A percentile compares a stretch with the other conserved stretches of the same genome.
Conservation (phyloP, 2,329 filamentous ascomycete genomes). For the Botrytis cinerea region DNA sequence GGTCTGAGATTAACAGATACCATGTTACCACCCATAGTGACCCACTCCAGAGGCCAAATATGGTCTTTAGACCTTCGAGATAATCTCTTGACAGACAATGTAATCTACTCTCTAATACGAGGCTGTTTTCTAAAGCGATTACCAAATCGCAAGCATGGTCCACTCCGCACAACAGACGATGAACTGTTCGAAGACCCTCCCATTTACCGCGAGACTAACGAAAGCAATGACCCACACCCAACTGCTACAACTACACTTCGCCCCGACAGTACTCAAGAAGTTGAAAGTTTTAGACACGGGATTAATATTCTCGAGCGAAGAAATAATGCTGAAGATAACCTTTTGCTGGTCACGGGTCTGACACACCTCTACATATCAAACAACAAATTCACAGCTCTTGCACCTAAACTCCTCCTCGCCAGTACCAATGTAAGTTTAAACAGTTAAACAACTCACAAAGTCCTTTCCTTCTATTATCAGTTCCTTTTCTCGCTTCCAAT, state of each 20-base stretch:
- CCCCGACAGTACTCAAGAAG: background rate
- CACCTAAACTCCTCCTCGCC: slow-evolving; percentile 48
- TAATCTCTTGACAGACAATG: slow-evolving; percentile 54
- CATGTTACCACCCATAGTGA: slow-evolving; percentile 43
- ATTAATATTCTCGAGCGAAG: slow-evolving; percentile 41
- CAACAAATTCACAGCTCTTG: slow-evolving; percentile 50
- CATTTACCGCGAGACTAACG: slow-evolving; percentile 29
- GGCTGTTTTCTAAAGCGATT: slow-evolving; percentile 32
- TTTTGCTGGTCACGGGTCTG: slow-evolving; percentile 46
- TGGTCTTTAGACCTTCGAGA: slow-evolving; percentile 59
- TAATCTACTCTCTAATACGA: slow-evolving; percentile 41
- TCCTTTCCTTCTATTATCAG: too few relatives aligned
- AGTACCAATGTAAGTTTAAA: slow-evolving; percentile 40
- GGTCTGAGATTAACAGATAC: slow-evolving; percentile 51
- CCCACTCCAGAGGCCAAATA: slow-evolving; percentile 45
- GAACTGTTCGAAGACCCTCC: slow-evolving; percentile 40
- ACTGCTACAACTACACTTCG: background rate
- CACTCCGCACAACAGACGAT: slow-evolving; percentile 39
- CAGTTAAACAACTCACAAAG: background rate
- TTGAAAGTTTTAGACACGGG: background rate
- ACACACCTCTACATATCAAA: slow-evolving; percentile 58
- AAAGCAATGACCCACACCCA: background rate
- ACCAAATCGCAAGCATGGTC: background rate
- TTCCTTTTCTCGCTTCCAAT: background rate
- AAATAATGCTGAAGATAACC: slow-evolving; percentile 43